Evolutionary conservation across 768 basidiomycete species (phyloP).

Genomic region (Pisolithus microcarpus): DNA sequence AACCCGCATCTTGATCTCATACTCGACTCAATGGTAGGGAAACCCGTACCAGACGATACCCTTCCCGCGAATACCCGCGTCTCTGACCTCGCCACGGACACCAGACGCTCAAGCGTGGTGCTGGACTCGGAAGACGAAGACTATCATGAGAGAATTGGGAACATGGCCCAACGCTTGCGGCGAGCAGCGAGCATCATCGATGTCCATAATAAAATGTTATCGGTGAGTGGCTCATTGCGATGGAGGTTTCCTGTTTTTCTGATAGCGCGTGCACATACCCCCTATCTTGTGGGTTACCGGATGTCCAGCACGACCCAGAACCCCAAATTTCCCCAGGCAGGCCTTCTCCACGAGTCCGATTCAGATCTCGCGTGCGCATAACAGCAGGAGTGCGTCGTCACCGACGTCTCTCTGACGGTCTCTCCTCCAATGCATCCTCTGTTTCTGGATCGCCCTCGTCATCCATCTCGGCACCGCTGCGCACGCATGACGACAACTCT

Average conservation of each 20-base stretch:
- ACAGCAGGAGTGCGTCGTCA: conserved; percentile 57
- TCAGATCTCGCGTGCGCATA: conserved; percentile 72
- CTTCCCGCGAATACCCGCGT: neutral
- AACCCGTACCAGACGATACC: neutral
- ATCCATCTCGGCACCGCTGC: conserved; percentile 76
- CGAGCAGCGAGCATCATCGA: neutral
- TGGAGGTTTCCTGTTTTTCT: neutral
- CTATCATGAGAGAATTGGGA: conserved; percentile 3
- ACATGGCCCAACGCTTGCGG: neutral
- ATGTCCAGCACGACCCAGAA: conserved; percentile 10
- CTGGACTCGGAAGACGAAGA: conserved; percentile 13
- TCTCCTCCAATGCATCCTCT: conserved; percentile 30
- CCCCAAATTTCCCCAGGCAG: conserved; percentile 5
- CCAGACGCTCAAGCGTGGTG: conserved; percentile 1
- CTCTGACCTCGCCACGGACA: neutral
- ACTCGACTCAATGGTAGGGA: neutral
- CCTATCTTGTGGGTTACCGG: conserved; percentile 1
- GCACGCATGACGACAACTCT: conserved; percentile 39
- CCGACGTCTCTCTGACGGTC: conserved; percentile 26
- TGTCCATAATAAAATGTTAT: neutral
- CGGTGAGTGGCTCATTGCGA: neutral
- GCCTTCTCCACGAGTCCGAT: conserved; percentile 41
- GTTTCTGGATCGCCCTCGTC: conserved; percentile 64
- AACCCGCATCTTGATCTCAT: neutral
- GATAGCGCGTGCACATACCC: neutral